phyloP scores from a whole-genome alignment of 345 rosid species.

The Pugionium dolabratum region DNA sequence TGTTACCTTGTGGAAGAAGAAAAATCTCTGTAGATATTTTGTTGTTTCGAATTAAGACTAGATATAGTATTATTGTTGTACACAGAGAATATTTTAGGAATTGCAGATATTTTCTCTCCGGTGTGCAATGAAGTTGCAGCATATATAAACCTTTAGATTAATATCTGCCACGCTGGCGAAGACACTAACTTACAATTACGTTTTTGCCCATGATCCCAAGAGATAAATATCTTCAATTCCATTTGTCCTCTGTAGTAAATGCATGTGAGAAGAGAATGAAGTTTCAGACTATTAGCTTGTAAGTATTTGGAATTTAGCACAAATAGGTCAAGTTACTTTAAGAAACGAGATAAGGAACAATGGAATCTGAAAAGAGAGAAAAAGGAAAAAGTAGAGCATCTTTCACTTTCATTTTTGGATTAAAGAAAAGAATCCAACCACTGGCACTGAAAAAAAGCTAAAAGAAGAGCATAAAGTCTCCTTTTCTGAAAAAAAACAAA shows the following conservation, averaged over 20 bases:
- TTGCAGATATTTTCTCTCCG: slow-evolving; percentile 33
- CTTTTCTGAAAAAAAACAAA: not conserved
- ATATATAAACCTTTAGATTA: slow-evolving; percentile 30
- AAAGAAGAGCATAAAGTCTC: slow-evolving; percentile 36
- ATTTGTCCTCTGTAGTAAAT: slow-evolving; percentile 5
- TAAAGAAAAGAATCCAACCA: slow-evolving; percentile 34
- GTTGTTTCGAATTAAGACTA: slow-evolving; percentile 26
- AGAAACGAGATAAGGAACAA: slow-evolving; percentile 15
- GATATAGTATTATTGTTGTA: slow-evolving; percentile 20
- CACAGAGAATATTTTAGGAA: slow-evolving; percentile 17
- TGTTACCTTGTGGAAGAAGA: slow-evolving; percentile 38
- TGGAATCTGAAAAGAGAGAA: slow-evolving; percentile 20
- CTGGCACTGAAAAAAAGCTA: slow-evolving; percentile 19
- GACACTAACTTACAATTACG: slow-evolving; percentile 22
- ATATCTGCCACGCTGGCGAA: slow-evolving; percentile 24
- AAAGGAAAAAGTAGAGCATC: slow-evolving; percentile 30
- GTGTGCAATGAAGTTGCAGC: slow-evolving; percentile 35
- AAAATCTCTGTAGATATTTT: slow-evolving; percentile 27
- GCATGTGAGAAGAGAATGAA: slow-evolving; percentile 9
- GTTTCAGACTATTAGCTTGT: slow-evolving; percentile 3
- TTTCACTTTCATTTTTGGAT: slow-evolving; percentile 36
- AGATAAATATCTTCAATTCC: slow-evolving; percentile 1
- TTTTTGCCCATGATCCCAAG: slow-evolving; percentile 23
- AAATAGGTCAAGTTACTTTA: slow-evolving; percentile 8
- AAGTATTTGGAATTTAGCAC: slow-evolving; percentile 1